Base-by-base conservation (phyloP, 179 eudicot species). In the Gypsophila paniculata region DNA sequence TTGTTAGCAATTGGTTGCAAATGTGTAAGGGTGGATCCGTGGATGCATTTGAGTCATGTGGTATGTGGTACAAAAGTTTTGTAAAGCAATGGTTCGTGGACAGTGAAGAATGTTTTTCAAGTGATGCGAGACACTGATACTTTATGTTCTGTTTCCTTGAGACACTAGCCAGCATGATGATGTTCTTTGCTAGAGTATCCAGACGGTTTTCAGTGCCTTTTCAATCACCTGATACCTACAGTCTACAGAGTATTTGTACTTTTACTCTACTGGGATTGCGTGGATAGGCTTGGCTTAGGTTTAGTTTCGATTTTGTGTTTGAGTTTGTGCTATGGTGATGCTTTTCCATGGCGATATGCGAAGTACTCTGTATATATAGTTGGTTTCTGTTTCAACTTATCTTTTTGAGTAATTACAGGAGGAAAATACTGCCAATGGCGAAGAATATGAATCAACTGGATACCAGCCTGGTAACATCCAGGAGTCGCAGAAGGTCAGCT, bases 401-500 rank as follows among this genome's bases (percentile, higher is more conserved):
- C 7, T 10, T 38, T 1, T 17, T 25, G 48, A 61, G 59, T 52
- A 49, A 62, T 62, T 81, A 21, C 77, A 91, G 91, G 88, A 81
- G 65, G 86, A 81, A 67, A 79, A 82, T 60, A 34, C 73, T 19
- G 77, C 78, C 21, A 69, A 72, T 72, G 44, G 75, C 59, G 82
- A 88, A 68, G 87, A 75, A 64, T 79, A 86, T 81, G 90, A 76
- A 78, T 60, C 72, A 8, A 72, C 65, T 60, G 86, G 63, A 34
- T 67, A 86, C 68, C 86, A 84, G 54, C 61, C 81, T 38, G 72
- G 63, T 61, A 78, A 81, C 3, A 78, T 75, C 29, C 86, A 85
- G 74, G 93, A 80, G 71, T 57, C 53, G 69, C 84, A 80, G 8
- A 80, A 81, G 93, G 97, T 87, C 64, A 49, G 72, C 36, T 54